Percentiles rank a stretch among this genome's conserved stretches.
Evolutionary conservation across 1,284 basidiomycete genomes (phyloP).

Genomic region (Ustilago nuda): DNA sequence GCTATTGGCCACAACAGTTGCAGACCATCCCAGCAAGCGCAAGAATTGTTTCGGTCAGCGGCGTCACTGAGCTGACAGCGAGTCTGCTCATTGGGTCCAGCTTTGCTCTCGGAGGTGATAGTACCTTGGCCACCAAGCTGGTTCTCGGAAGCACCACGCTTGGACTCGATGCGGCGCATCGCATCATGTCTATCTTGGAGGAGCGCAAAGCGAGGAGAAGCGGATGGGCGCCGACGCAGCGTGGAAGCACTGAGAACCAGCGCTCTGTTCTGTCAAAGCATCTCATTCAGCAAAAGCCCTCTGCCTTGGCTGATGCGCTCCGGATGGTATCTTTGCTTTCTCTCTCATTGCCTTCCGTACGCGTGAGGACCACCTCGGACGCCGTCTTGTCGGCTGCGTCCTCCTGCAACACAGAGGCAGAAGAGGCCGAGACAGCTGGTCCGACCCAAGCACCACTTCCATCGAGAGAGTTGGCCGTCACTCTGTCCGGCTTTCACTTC

Average conservation of each 20-base stretch:
- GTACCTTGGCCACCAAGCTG: conserved; percentile 45
- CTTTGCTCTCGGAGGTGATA: conserved; percentile 37
- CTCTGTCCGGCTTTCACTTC: conserved; percentile 47
- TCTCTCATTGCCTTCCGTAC: conserved; percentile 38
- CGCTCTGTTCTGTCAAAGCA: conserved; percentile 43
- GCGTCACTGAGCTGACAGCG: conserved; percentile 42
- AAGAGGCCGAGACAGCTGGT: background rate
- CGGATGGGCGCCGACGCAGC: conserved; percentile 26
- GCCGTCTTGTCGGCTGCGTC: conserved; percentile 19
- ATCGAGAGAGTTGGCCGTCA: conserved; percentile 22
- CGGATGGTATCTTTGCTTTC: conserved; percentile 27
- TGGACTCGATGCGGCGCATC: conserved; percentile 51
- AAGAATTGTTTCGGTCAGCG: conserved; percentile 40
- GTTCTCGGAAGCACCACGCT: conserved; percentile 36
- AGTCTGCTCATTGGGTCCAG: conserved; percentile 49
- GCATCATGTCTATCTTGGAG: conserved; percentile 40
- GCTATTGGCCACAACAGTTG: conserved; percentile 14
- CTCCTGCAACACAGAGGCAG: background rate
- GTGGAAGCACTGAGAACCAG: conserved; percentile 9
- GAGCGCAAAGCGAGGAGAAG: conserved; percentile 36
- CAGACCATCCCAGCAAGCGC: conserved; percentile 35
- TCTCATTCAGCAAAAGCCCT: conserved; percentile 32
- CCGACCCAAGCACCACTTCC: conserved; percentile 9
- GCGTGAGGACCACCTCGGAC: conserved; percentile 35
- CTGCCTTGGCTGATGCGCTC: conserved; percentile 23